Evolutionary conservation across 2,329 filamentous ascomycete species (phyloP).

Genomic region (Daldinia eschscholtzii): DNA sequence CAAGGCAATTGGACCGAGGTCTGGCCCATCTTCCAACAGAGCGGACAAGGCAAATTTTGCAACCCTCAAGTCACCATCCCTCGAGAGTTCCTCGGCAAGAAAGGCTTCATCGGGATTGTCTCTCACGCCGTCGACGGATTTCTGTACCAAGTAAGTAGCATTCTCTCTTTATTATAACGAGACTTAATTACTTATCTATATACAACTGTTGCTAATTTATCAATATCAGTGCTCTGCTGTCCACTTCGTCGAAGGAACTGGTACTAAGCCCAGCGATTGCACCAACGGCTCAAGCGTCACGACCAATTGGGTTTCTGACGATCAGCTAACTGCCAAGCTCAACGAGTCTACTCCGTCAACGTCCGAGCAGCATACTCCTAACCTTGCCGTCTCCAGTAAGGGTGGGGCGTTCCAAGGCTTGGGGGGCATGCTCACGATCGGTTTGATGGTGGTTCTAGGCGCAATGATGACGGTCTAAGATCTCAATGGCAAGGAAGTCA

Average conservation of each 20-base stretch:
- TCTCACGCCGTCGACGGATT: slow-evolving; percentile 67
- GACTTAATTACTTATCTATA: background rate
- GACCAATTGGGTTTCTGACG: slow-evolving; percentile 51
- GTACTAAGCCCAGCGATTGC: slow-evolving; percentile 51
- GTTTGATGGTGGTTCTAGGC: slow-evolving; percentile 42
- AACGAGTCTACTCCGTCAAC: slow-evolving; percentile 26
- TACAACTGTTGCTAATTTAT: slow-evolving; percentile 24
- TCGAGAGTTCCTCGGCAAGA: slow-evolving; percentile 64
- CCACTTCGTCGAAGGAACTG: slow-evolving; percentile 64
- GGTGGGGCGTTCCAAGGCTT: slow-evolving; percentile 32
- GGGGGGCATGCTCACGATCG: slow-evolving; percentile 36
- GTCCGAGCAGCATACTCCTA: slow-evolving; percentile 35
- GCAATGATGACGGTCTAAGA: slow-evolving; percentile 42
- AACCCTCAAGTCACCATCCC: slow-evolving; percentile 63
- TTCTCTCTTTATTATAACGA: slow-evolving; percentile 4
- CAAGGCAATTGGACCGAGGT: slow-evolving; percentile 67
- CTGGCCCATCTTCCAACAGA: slow-evolving; percentile 67
- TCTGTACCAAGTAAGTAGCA: slow-evolving; percentile 64
- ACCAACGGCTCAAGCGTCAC: slow-evolving; percentile 56
- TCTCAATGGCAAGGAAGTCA: background rate
- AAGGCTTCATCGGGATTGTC: slow-evolving; percentile 67
- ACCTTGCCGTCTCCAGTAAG: slow-evolving; percentile 42
- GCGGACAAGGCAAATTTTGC: slow-evolving; percentile 67
- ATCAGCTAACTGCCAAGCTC: slow-evolving; percentile 51
- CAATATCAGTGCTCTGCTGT: slow-evolving; percentile 64